Evolutionary conservation across 768 basidiomycete species (phyloP).

Genomic region (Lentinula lateritia): DNA sequence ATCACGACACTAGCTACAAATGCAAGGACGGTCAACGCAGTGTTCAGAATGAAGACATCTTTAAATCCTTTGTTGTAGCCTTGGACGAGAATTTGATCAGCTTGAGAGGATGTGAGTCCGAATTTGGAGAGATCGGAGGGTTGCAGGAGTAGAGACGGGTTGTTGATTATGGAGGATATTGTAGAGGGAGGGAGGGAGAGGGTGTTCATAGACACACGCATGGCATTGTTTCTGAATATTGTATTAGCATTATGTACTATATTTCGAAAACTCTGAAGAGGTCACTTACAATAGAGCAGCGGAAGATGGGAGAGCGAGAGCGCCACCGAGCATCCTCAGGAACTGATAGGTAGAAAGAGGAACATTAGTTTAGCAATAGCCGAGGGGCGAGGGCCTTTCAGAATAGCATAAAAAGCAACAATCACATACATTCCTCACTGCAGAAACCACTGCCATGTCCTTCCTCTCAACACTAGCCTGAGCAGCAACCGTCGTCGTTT

Average conservation of each 20-base stretch:
- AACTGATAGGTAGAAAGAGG: slow-evolving; percentile 43
- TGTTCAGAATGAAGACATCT: slow-evolving; percentile 56
- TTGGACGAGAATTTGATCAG: slow-evolving; percentile 28
- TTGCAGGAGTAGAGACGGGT: slow-evolving; percentile 35
- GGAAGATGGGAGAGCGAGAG: slow-evolving; percentile 58
- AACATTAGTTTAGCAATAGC: no score
- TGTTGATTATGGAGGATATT: slow-evolving; percentile 42
- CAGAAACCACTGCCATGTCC: slow-evolving; percentile 75
- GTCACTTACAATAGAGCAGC: slow-evolving; percentile 46
- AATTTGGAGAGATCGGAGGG: slow-evolving; percentile 26
- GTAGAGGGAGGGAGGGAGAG: slow-evolving; percentile 30
- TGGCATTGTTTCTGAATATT: slow-evolving; percentile 36
- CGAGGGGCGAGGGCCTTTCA: not conserved
- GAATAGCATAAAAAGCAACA: slow-evolving; percentile 16
- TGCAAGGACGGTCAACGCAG: slow-evolving; percentile 45
- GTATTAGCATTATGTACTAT: no score
- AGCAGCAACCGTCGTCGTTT: slow-evolving; percentile 65
- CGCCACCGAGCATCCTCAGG: slow-evolving; percentile 64
- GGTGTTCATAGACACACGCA: slow-evolving; percentile 34
- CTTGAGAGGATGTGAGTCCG: not conserved
- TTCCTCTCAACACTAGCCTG: slow-evolving; percentile 66
- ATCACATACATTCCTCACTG: not conserved
- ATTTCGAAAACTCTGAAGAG: no score
- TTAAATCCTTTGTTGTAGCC: slow-evolving; percentile 57
- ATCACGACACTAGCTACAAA: slow-evolving; percentile 50